These are phyloP conservation scores for Tuber calosporum DNA, from an alignment of 495 filamentous ascomycete genomes.

Conservation along the genomic window DNA sequence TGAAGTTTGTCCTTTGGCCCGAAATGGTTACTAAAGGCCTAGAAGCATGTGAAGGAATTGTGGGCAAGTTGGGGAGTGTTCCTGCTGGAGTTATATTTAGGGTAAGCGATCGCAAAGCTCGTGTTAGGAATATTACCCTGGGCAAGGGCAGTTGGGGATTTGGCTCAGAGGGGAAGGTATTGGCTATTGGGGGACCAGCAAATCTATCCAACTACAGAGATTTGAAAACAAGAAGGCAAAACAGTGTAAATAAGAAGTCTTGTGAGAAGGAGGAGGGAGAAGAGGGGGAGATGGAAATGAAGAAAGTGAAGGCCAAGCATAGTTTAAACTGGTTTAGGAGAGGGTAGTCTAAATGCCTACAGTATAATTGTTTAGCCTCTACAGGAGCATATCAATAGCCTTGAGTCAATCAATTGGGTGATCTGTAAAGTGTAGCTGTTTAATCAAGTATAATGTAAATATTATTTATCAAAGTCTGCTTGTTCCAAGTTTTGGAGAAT, in stretches of 20 bases:
- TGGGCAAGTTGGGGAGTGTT: not conserved
- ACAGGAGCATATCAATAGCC: too few relatives aligned
- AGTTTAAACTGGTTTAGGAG: not conserved
- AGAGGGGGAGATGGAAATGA: not conserved
- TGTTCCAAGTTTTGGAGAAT: too few relatives aligned
- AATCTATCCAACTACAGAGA: not conserved
- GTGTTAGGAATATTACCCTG: not conserved
- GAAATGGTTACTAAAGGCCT: not conserved
- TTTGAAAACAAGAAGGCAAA: too few relatives aligned
- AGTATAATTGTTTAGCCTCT: too few relatives aligned
- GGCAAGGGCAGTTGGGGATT: conserved; percentile 28
- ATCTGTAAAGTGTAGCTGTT: too few relatives aligned
- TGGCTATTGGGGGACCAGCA: conserved; percentile 3
- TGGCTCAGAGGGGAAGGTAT: conserved; percentile 20
- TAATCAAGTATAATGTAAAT: too few relatives aligned
- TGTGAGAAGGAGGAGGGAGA: not conserved
- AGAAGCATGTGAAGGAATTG: not conserved
- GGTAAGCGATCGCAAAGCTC: conserved; percentile 9
- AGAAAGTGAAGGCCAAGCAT: not conserved
- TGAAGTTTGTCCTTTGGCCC: conserved; percentile 8
- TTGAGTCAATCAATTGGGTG: too few relatives aligned
- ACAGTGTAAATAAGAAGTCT: too few relatives aligned
- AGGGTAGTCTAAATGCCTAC: too few relatives aligned
- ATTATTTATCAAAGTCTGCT: too few relatives aligned
- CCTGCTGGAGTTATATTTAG: conserved; percentile 12